Percentiles rank a stretch among this genome's conserved stretches.
phyloP scores from a whole-genome alignment of 805 yeast genomes.

The Wickerhamiella sergipiensis region DNA sequence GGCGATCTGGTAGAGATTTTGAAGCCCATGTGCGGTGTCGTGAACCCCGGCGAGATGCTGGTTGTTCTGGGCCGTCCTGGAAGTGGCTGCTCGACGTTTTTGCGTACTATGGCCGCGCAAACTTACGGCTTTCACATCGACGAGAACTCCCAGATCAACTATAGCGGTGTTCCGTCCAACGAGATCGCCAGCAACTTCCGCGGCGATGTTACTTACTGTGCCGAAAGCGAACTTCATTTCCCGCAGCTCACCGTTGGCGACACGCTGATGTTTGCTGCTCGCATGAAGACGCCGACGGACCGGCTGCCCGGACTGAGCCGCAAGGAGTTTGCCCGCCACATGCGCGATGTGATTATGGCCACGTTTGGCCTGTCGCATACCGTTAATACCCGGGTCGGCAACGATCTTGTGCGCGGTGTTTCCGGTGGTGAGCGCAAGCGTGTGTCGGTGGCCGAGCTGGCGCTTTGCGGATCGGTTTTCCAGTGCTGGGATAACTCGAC shows the following conservation, averaged over 20 bases:
- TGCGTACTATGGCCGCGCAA: slow-evolving; percentile 52
- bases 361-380: slow-evolving; percentile 50
- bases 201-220: slow-evolving; percentile 33
- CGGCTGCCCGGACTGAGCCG: slow-evolving; percentile 37
- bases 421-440: slow-evolving; percentile 82
- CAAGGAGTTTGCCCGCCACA: slow-evolving; percentile 33
- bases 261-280: slow-evolving; percentile 57
- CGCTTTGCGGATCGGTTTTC: slow-evolving; percentile 48
- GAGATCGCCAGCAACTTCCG: slow-evolving; percentile 48
- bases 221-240: slow-evolving; percentile 51
- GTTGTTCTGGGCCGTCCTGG: slow-evolving; percentile 65
- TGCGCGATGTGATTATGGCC: slow-evolving; percentile 37
- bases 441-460: slow-evolving; percentile 70
- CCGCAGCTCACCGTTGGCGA: slow-evolving; percentile 66
- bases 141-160: slow-evolving; percentile 39
- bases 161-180: slow-evolving; percentile 45
- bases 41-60: slow-evolving; percentile 54
- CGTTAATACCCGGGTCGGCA: slow-evolving; percentile 45
- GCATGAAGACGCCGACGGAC: slow-evolving; percentile 48
- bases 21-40: slow-evolving; percentile 26
- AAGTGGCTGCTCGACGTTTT: slow-evolving; percentile 63
- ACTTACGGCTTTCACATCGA: slow-evolving; percentile 33
- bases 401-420: slow-evolving; percentile 53
- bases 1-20: slow-evolving; percentile 12
- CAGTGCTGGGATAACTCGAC: slow-evolving; percentile 76